Percentiles rank a stretch among this genome's conserved stretches.
phyloP scores from a whole-genome alignment of 257 asterid genomes.

The Rauvolfia tetraphylla region DNA sequence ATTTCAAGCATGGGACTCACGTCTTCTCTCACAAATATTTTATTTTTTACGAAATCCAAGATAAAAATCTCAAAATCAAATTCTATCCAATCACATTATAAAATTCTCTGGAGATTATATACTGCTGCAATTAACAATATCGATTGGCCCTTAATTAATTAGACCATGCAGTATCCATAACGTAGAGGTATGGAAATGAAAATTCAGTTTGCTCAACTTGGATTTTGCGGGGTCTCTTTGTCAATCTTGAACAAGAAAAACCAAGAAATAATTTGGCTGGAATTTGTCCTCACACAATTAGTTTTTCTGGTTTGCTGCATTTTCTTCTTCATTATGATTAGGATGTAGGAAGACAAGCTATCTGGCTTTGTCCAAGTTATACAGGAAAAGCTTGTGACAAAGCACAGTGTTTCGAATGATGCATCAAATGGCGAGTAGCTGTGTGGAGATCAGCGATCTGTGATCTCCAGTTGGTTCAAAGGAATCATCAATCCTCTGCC shows the following conservation, averaged over 20 bases:
- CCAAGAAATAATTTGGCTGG: background rate
- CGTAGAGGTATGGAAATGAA: background rate
- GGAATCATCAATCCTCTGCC: background rate
- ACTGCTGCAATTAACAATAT: too few relatives aligned
- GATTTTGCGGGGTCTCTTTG: background rate
- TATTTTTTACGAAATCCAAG: too few relatives aligned
- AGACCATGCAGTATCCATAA: background rate
- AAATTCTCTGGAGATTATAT: too few relatives aligned
- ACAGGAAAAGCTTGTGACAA: background rate
- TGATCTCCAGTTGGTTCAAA: too few relatives aligned
- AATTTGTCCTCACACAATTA: background rate
- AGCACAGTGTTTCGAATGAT: too few relatives aligned
- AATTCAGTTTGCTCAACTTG: background rate
- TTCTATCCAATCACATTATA: too few relatives aligned
- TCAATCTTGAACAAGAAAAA: background rate
- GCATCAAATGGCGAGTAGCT: too few relatives aligned
- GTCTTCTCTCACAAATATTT: too few relatives aligned
- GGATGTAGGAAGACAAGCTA: background rate
- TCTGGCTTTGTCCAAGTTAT: background rate
- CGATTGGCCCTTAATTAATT: too few relatives aligned
- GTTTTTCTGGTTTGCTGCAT: background rate
- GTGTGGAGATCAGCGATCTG: background rate
- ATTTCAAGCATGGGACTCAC: too few relatives aligned
- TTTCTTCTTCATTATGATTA: background rate
- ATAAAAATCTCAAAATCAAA: too few relatives aligned